These are phyloP conservation scores for Hippophae rhamnoides DNA, from an alignment of 306 rosid species.

Conservation along the genomic window DNA sequence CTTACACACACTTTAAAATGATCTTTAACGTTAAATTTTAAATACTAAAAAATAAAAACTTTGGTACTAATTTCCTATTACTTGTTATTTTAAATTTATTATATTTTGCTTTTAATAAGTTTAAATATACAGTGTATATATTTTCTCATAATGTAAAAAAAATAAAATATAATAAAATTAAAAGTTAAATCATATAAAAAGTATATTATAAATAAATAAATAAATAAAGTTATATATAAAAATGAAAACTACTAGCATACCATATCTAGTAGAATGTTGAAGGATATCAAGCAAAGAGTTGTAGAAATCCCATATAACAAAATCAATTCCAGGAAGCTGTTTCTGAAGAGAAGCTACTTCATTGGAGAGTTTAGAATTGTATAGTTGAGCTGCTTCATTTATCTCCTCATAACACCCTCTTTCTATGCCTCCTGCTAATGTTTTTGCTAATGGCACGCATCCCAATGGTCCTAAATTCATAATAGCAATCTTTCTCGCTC, in stretches of 20 bases:
- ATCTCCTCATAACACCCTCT: constrained; percentile 4
- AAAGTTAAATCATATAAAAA: too few relatives aligned
- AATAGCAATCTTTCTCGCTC: constrained; percentile 8
- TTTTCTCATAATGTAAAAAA: too few relatives aligned
- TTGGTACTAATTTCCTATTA: too few relatives aligned
- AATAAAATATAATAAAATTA: too few relatives aligned
- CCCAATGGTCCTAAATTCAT: constrained; percentile 4
- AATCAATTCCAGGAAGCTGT: background rate
- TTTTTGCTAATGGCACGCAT: constrained; percentile 11
- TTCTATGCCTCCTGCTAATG: background rate
- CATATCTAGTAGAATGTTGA: constrained; percentile 1
- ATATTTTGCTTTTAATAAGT: too few relatives aligned
- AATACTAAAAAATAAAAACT: too few relatives aligned
- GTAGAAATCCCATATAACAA: background rate
- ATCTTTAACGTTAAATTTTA: too few relatives aligned
- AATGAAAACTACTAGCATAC: background rate
- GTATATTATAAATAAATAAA: background rate
- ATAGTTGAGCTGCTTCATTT: background rate
- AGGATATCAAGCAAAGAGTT: constrained; percentile 9
- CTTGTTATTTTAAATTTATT: too few relatives aligned
- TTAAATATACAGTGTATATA: too few relatives aligned
- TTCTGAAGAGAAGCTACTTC: background rate
- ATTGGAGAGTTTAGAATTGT: constrained; percentile 6
- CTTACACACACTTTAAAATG: too few relatives aligned
- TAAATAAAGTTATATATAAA: background rate